Evolutionary conservation across 139 green algal species (phyloP).

Genomic region (Parachlorella kessleri): DNA sequence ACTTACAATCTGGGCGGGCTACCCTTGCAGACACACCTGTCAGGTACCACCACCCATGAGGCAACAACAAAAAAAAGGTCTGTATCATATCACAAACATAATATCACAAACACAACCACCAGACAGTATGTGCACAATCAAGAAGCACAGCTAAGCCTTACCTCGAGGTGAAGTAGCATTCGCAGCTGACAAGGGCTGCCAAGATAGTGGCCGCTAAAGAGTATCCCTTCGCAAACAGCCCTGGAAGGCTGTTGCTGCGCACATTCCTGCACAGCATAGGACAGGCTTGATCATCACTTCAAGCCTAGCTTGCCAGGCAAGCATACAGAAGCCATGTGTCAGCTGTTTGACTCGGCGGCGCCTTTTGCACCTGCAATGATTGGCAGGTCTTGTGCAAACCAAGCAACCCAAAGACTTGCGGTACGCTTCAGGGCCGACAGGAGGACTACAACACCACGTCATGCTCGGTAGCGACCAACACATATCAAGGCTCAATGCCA

Average conservation of each 20-base stretch:
- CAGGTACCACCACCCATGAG: neutral
- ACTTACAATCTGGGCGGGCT: no score
- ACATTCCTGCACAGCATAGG: neutral
- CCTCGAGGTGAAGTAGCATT: slow-evolving; percentile 40
- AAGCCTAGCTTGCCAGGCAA: neutral
- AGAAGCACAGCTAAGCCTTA: neutral
- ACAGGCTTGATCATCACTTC: no score
- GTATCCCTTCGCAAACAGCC: slow-evolving; percentile 10
- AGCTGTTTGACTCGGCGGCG: neutral
- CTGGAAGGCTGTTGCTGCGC: neutral
- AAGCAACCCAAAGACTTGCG: neutral
- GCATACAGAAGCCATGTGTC: neutral
- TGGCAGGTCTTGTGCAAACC: neutral
- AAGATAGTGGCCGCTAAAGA: neutral
- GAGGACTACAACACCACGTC: no score
- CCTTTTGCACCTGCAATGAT: neutral
- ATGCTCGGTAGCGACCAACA: no score
- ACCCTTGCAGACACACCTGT: neutral
- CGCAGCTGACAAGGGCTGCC: slow-evolving; percentile 24
- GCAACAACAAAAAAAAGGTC: neutral
- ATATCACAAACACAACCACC: neutral
- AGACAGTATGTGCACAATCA: neutral
- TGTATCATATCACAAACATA: neutral
- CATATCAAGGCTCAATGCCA: no score
- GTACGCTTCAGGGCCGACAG: no score